These are phyloP conservation scores for Yamadazyma sp. DNA, from an alignment of 805 yeast genomes.

Conservation along the genomic window DNA sequence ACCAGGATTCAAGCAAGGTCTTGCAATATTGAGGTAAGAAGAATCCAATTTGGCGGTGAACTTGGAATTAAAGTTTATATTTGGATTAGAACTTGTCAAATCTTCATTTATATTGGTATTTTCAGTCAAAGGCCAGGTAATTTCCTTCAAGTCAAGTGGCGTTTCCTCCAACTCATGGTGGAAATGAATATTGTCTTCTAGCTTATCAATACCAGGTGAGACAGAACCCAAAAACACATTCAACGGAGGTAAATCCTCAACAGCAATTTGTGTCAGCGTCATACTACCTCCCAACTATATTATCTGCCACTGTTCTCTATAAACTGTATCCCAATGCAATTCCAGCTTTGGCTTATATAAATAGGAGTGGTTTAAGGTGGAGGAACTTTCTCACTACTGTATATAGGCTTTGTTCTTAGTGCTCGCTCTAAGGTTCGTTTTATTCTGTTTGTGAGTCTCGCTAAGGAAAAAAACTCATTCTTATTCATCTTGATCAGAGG, in stretches of 20 bases:
- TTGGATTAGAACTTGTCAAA: no score
- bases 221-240: slow-evolving; percentile 32
- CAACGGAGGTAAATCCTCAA: slow-evolving; percentile 24
- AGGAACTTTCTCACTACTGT: slow-evolving; percentile 7
- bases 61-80: neutral
- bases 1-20: slow-evolving; percentile 31
- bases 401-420: slow-evolving; percentile 2
- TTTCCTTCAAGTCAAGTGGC: slow-evolving; percentile 1
- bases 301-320: no score
- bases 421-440: no score
- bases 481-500: no score
- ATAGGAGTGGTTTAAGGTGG: slow-evolving; percentile 7
- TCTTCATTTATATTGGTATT: neutral
- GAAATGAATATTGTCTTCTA: slow-evolving; percentile 35
- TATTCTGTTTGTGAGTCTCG: no score
- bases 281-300: no score
- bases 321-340: no score
- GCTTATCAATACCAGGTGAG: slow-evolving; percentile 30
- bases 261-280: slow-evolving; percentile 21
- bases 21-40: slow-evolving; percentile 32
- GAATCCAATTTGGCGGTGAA: slow-evolving; percentile 18
- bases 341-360: no score
- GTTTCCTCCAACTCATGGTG: no score
- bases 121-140: slow-evolving; percentile 6
- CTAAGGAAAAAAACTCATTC: no score